Conservation (phyloP, 2,329 filamentous ascomycete species). For the Aspergillus tamarii region DNA sequence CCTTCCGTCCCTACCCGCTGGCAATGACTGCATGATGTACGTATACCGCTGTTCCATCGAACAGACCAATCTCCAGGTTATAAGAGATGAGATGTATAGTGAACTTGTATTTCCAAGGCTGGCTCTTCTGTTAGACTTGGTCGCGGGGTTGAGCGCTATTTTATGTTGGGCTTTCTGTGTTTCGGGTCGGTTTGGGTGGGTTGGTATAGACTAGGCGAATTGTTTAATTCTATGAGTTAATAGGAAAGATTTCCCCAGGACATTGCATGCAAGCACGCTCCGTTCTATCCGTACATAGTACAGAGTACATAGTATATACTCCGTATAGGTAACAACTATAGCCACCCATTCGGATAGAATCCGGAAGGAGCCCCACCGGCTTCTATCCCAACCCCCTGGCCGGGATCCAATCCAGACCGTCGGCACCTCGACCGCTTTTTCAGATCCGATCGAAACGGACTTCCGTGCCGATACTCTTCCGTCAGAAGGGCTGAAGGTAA, state of each 20-base stretch:
- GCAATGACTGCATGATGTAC: conserved; percentile 43
- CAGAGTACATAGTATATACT: neutral
- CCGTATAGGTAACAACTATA: neutral
- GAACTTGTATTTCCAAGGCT: conserved; percentile 23
- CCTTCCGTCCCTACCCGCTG: conserved; percentile 30
- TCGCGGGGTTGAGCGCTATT: conserved; percentile 1
- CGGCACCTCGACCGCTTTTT: neutral
- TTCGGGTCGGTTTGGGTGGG: neutral
- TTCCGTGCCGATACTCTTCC: neutral
- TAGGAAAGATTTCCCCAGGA: neutral
- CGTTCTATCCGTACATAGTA: neutral
- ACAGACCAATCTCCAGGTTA: conserved; percentile 13
- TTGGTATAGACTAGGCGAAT: neutral
- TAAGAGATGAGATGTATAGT: conserved; percentile 27
- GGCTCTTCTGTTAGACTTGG: conserved; percentile 17
- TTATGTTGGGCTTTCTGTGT: neutral
- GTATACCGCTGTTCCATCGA: conserved; percentile 33
- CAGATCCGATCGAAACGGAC: neutral
- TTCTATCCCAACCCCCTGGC: neutral
- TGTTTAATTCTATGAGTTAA: neutral
- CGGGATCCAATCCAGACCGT: neutral
- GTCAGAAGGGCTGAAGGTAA: neutral
- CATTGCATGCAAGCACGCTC: neutral
- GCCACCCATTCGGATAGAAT: neutral
- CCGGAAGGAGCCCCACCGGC: conserved; percentile 3